A percentile compares a stretch with the other conserved stretches of the same genome.
Conservation (phyloP, 2,329 filamentous ascomycete species). For the Knoxdaviesia proteae region DNA sequence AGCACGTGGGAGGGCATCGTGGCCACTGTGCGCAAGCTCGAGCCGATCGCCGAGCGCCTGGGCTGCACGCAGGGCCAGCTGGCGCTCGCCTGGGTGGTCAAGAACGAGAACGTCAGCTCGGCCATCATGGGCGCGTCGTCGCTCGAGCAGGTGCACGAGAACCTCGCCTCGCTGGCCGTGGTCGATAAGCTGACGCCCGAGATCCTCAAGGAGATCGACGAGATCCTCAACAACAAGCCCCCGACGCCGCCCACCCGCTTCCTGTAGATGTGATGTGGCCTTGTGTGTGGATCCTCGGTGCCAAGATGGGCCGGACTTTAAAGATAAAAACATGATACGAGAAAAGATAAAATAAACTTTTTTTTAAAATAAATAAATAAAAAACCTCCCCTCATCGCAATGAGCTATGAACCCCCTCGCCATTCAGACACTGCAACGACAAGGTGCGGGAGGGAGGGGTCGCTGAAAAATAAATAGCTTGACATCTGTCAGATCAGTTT, state of each 20-base stretch:
- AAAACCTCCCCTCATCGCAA: too few species aligned
- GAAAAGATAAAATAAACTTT: too few species aligned
- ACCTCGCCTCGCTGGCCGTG: constrained; percentile 28
- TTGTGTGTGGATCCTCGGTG: neutral
- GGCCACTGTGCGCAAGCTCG: constrained; percentile 35
- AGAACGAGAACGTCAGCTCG: constrained; percentile 38
- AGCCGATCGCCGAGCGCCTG: constrained; percentile 43
- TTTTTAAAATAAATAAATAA: too few species aligned
- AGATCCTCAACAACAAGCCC: constrained; percentile 36
- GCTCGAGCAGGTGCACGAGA: constrained; percentile 38
- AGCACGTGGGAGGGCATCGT: constrained; percentile 34
- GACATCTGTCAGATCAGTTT: too few species aligned
- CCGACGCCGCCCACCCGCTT: constrained; percentile 17
- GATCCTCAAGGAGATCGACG: constrained; percentile 37
- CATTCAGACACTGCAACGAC: too few species aligned
- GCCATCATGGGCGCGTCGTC: constrained; percentile 40
- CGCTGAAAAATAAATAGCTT: too few species aligned
- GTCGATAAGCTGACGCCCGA: constrained; percentile 36
- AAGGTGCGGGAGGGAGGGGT: too few species aligned
- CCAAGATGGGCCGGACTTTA: too few species aligned
- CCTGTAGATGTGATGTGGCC: constrained; percentile 3
- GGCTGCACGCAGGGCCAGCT: constrained; percentile 34
- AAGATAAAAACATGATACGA: too few species aligned
- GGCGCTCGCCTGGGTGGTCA: constrained; percentile 41
- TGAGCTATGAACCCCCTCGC: too few species aligned